Evolutionary conservation across 2,329 filamentous ascomycete species (phyloP), one percentile per base, ranked within the genome.

Genomic region (Graphiopsis chlorocephala): DNA sequence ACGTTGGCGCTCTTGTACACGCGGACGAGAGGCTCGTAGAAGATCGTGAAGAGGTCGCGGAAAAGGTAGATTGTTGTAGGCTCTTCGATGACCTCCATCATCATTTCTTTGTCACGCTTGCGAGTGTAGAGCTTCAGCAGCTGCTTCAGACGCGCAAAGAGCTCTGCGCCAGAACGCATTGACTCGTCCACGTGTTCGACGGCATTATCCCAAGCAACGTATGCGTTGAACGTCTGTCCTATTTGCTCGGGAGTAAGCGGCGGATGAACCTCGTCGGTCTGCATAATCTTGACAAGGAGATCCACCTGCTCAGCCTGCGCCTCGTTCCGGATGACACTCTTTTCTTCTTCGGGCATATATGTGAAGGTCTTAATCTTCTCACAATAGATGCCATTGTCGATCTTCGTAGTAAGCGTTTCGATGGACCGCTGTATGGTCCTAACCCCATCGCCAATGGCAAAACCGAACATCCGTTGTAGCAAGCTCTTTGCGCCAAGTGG

Each of bases 1-100:
- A 99, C 94, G 72, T 98, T 99, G 69, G 95, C 95, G 23, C 93
- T 97, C 80, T 98, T 99, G 84, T 99, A 99, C 0, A 99, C 95
- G 56, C 95, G 87, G 17, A 99, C 92, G 25, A 99, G 87, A 0
- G 95, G 95, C 76, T 99, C 95, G 79, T 99, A 99, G 81, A 99
- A 99, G 75, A 99, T 98, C 35, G 93, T 96, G 77, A 99, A 98
- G 26, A 99, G 84, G 73, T 99, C 95, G 56, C 93, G 88, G 84
- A 99, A 95, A 29, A 99, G 85, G 75, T 96, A 90, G n/a, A 99
- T 83, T 0, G 95, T 98, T n/a, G 94, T 93, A 0, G 95, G 92
- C 80, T 99, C 94, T 78, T 98, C 93, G 61, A 99, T 95, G 72
- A 98, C 88, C 67, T 88, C 87, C 63, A 97, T 83, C 94, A 99